Conservation (phyloP, 352 stramenopile species). For the Globisporangium radiosum region DNA sequence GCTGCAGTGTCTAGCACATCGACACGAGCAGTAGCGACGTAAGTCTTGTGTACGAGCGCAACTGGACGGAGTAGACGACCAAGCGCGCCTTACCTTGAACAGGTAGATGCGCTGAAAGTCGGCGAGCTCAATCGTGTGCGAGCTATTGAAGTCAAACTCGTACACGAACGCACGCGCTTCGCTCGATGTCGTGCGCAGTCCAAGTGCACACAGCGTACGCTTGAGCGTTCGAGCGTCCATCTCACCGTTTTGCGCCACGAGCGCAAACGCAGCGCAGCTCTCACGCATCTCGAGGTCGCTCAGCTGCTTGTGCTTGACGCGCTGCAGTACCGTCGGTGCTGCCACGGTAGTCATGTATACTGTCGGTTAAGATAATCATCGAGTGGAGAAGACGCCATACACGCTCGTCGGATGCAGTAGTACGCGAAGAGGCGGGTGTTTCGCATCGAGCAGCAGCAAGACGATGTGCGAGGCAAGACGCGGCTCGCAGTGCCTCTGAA, state of each 20-base stretch:
- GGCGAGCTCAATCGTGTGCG: constrained; percentile 18
- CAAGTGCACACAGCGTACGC: constrained; percentile 24
- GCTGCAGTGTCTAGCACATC: constrained; percentile 17
- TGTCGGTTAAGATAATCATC: no score
- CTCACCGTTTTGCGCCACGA: constrained; percentile 10
- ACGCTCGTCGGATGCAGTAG: no score
- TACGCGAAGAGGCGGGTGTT: no score
- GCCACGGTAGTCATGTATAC: no score
- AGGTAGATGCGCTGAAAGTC: constrained; percentile 43
- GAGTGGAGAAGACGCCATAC: no score
- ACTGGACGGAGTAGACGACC: no score
- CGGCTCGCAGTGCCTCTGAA: no score
- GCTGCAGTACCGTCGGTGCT: constrained; percentile 4
- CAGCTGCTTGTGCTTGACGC: constrained; percentile 18
- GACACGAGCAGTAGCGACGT: no score
- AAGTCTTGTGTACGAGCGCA: no score
- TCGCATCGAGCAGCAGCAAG: no score
- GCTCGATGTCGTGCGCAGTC: constrained; percentile 14
- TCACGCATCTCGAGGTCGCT: constrained; percentile 21
- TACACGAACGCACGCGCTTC: constrained; percentile 31
- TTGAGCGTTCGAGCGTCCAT: constrained; percentile 30
- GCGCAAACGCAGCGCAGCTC: constrained; percentile 18
- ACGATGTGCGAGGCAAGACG: no score
- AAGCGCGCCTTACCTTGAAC: constrained; percentile 19
- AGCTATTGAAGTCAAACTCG: constrained; percentile 38